Evolutionary conservation across 805 yeast genomes (phyloP), one percentile per base, ranked within the genome.

Genomic region (Cyberlindnera mycetangii): DNA sequence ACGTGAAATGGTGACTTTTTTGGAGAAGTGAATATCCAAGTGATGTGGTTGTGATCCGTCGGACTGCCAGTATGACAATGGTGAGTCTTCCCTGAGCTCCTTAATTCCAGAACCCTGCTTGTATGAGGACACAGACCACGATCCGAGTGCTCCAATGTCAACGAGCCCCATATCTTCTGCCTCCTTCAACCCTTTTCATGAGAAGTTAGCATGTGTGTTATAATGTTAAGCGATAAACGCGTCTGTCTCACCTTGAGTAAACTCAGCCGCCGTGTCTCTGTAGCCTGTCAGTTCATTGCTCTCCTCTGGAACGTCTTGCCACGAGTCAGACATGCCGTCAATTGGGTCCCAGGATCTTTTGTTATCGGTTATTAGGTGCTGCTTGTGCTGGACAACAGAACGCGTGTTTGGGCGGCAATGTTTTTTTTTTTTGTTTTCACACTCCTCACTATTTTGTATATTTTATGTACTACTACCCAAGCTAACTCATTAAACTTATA

Each of bases 21-120:
- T 89, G 24, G 89, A 73, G 62, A 93, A 93, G 56, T 81, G 89
- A 2, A 89, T 76, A 37, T 85, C 85, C 6, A 93, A 69, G 21
- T 68, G 71, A 65, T 93, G 99, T 0, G 98, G 99, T 54, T 84
- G 88, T 11, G 76, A 72, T 0, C 97, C 99, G 60, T 93, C 99
- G 36, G 95, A 84, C 64, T 93, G 99, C 99, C 99, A 93, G 61
- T 72, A 92, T 1, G 81, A 67, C 22, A 74, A 71, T 0, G 92
- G 85, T 4, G 81, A 72, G 54, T 84, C 89, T 41, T 86, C 87
- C 24, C 93, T 68, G 7, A 92, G 69, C 54, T 83, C 83, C n/a
- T 67, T 67, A 17, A 88, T 72, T 0, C 93, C 93, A 54, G 71
- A 81, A 0, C 89, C 93, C 9, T 74, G 74, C 55, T 90, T 92